phyloP scores from a whole-genome alignment of 2,329 filamentous ascomycete species.

The Phialemoniopsis sp. region DNA sequence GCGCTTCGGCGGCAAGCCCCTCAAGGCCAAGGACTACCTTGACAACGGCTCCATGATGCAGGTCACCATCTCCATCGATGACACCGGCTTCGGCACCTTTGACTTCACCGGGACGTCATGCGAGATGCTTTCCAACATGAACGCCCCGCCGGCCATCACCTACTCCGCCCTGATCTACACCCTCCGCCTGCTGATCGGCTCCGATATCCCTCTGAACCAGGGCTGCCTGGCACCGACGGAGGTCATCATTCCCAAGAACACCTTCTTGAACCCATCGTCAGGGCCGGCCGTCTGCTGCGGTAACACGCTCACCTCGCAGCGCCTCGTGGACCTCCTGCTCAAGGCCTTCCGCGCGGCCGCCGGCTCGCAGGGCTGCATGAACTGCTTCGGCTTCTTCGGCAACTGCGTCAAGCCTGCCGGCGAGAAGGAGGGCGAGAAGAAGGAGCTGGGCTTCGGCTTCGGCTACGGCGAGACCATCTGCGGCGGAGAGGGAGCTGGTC shows the following conservation, averaged over 20 bases:
- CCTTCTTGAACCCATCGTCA: conserved; percentile 20
- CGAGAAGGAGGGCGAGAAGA: conserved; percentile 35
- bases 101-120: conserved; percentile 33
- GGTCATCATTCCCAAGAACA: conserved; percentile 15
- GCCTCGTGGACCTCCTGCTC: conserved; percentile 21
- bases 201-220: conserved; percentile 24
- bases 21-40: conserved; percentile 30
- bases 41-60: conserved; percentile 31
- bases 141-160: conserved; percentile 30
- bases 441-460: conserved; percentile 62
- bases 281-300: conserved; percentile 18
- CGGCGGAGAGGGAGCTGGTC: conserved; percentile 15
- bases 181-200: conserved; percentile 17
- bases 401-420: conserved; percentile 15
- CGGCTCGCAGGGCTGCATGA: conserved; percentile 18
- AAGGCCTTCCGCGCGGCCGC: conserved; percentile 17
- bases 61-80: conserved; percentile 25
- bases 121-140: conserved; percentile 16
- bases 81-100: conserved; percentile 22
- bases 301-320: conserved; percentile 20
- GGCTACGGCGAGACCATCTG: conserved; percentile 15
- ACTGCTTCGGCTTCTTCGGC: conserved; percentile 19
- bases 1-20: conserved; percentile 33
- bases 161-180: conserved; percentile 26
- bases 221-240: conserved; percentile 19